phyloP scores from a whole-genome alignment of 495 filamentous ascomycete species.

The Cercophora scortea region DNA sequence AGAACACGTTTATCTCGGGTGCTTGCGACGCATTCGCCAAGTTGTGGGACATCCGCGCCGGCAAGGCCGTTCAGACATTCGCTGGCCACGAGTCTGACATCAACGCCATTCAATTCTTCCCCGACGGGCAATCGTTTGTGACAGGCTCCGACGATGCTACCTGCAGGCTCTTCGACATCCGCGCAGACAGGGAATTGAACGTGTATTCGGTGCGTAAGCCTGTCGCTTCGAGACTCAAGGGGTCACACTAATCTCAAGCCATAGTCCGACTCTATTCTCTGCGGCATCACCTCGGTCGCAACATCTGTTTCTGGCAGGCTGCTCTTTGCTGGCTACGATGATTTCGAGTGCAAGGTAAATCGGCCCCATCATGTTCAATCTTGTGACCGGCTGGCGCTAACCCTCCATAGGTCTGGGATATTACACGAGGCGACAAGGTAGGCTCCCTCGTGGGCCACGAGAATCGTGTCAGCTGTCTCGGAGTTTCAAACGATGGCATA shows the following conservation, averaged over 20 bases:
- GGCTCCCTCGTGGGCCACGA: constrained; percentile 95
- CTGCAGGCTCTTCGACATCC: constrained; percentile 95
- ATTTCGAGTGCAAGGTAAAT: constrained; percentile 97
- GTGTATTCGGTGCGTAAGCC: constrained; percentile 72
- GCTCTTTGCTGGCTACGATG: constrained; percentile 95
- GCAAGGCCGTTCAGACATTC: constrained; percentile 97
- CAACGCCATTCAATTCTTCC: constrained; percentile 99
- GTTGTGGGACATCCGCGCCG: constrained; percentile 96
- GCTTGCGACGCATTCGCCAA: constrained; percentile 98
- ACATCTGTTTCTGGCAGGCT: constrained; percentile 95
- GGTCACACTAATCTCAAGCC: constrained; percentile 1
- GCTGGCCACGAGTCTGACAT: constrained; percentile 98
- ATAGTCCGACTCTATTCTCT: constrained; percentile 93
- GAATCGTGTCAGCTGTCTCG: constrained; percentile 96
- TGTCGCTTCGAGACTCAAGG: not conserved
- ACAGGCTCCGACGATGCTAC: constrained; percentile 97
- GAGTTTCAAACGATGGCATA: constrained; percentile 97
- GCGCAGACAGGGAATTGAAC: constrained; percentile 92
- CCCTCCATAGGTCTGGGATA: constrained; percentile 79
- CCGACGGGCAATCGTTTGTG: constrained; percentile 96
- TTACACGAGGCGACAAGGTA: constrained; percentile 92
- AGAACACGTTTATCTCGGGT: constrained; percentile 96
- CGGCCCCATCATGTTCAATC: not conserved
- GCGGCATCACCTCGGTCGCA: constrained; percentile 95
- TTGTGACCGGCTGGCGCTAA: constrained; percentile 5